phyloP scores from a whole-genome alignment of 768 basidiomycete species.

The Exidia glandulosa region DNA sequence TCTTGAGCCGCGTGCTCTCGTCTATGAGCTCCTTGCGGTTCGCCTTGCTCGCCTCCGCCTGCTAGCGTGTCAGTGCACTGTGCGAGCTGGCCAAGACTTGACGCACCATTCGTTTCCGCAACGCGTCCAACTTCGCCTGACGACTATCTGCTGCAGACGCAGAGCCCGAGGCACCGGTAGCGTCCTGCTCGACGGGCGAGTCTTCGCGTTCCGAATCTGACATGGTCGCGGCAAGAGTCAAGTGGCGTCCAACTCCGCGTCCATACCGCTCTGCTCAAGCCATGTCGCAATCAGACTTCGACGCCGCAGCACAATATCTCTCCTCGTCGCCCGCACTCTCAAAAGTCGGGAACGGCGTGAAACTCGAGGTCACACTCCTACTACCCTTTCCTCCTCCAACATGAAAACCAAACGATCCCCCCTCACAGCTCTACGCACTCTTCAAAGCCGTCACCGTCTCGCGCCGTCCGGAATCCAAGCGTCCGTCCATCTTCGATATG shows the following conservation, averaged over 20 bases:
- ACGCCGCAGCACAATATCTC: slow-evolving; percentile 53
- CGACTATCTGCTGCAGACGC: slow-evolving; percentile 18
- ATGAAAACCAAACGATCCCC: slow-evolving; percentile 18
- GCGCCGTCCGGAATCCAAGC: slow-evolving; percentile 35
- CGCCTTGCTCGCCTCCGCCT: slow-evolving; percentile 69
- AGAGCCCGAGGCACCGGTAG: neutral
- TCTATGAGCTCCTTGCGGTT: slow-evolving; percentile 82
- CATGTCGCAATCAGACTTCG: slow-evolving; percentile 22
- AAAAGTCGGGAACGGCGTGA: slow-evolving; percentile 46
- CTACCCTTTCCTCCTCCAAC: neutral
- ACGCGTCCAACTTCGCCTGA: slow-evolving; percentile 62
- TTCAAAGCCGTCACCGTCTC: slow-evolving; percentile 68
- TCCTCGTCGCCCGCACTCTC: slow-evolving; percentile 36
- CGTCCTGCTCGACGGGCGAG: neutral
- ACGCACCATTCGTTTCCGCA: slow-evolving; percentile 72
- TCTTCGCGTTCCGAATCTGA: neutral
- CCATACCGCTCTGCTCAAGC: too few species aligned
- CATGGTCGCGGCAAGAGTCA: neutral
- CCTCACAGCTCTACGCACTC: slow-evolving; percentile 65
- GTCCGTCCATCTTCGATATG: slow-evolving; percentile 71
- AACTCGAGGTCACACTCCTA: slow-evolving; percentile 55
- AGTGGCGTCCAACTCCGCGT: too few species aligned
- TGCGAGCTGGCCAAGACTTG: neutral
- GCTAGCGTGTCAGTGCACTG: slow-evolving; percentile 2
- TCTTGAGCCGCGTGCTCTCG: slow-evolving; percentile 68